A percentile compares a stretch with the other conserved stretches of the same genome.
These are phyloP conservation scores for Arachnopeziza araneosa DNA, from an alignment of 2,329 filamentous ascomycete species.

Conservation along the genomic window DNA sequence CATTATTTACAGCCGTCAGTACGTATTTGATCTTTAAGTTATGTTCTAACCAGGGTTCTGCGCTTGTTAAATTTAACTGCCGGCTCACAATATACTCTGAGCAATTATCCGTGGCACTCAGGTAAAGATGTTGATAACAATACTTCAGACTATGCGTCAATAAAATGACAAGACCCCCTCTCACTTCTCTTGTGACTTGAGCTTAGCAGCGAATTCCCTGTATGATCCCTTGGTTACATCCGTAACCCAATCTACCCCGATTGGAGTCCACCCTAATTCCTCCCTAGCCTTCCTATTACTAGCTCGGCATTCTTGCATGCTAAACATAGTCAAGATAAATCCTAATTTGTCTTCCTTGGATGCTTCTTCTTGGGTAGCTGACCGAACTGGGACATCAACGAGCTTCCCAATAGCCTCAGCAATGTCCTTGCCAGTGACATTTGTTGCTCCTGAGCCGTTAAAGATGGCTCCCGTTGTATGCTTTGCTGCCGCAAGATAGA, in stretches of 20 bases:
- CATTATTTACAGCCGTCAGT: too few relatives aligned
- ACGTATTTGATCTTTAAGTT: too few relatives aligned
- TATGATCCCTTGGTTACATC: conserved; percentile 10
- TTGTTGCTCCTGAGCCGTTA: conserved; percentile 31
- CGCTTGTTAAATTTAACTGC: too few relatives aligned
- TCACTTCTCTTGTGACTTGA: too few relatives aligned
- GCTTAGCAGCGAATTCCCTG: conserved; percentile 1
- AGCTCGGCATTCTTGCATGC: background rate
- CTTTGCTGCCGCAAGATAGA: conserved; percentile 36
- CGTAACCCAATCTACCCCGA: conserved; percentile 1
- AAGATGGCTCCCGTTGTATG: conserved; percentile 33
- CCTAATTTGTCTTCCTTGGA: background rate
- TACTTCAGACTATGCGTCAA: too few relatives aligned
- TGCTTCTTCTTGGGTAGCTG: conserved; percentile 6
- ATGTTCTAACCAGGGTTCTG: too few relatives aligned
- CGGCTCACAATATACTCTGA: too few relatives aligned
- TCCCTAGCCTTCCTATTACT: conserved; percentile 5
- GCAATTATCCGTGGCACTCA: too few relatives aligned
- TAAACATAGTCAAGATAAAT: conserved; percentile 5
- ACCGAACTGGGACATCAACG: conserved; percentile 12
- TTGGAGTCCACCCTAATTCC: conserved; percentile 9
- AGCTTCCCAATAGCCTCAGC: conserved; percentile 26
- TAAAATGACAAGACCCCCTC: too few relatives aligned
- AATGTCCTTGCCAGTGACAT: conserved; percentile 31
- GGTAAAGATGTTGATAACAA: too few relatives aligned